Base-by-base conservation (phyloP, 2,329 filamentous ascomycete species). In the Penicillium sp. region DNA sequence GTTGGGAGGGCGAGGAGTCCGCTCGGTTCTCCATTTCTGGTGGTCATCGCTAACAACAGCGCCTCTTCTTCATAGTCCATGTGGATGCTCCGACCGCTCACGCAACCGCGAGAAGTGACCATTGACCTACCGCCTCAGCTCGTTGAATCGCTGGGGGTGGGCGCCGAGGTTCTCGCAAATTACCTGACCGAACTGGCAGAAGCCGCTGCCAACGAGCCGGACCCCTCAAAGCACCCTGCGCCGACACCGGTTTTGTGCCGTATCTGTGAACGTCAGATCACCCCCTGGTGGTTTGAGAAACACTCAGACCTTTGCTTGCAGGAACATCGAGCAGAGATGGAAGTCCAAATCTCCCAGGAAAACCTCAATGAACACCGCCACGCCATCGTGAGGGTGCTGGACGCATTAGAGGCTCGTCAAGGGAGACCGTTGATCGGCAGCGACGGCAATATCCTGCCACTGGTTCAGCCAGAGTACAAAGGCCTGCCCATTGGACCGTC, bases 241-340 rank as follows among this genome's bases (percentile, higher is more conserved):
- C 90, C 91, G 0, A 76, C 83, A 9, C 88, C 90, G 0, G 86
- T 97, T 4, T 80, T 98, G 12, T 98, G 93, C 68, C 89, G 93
- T 45, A 97, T 98, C 47, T 98, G 93, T 68, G 93, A 98, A 66
- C 88, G 93, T 46, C 89, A 96, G 53, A 97, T 98, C 51, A 89
- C 89, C 4, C 90, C 91, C 0, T 98, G 93, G 93, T 98, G 93
- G 94, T 98, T 98, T 60, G 93, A 98, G 71, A 98, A 97, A 69
- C 93, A 98, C 66, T 95, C 91, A 2, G 94, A 98, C 61, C 75
- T 97, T 18, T 98, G 93, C 64, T 76, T 96, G 47, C 90, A 97
- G 66, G 93, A 98, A 66, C 93, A 98, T 65, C 85, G 87, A 44
- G 91, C 93, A 0, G 93, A 98, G 66, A 94, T 96, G 88, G 91